phyloP scores from a whole-genome alignment of 768 basidiomycete species.

The Trametes sanguinea region DNA sequence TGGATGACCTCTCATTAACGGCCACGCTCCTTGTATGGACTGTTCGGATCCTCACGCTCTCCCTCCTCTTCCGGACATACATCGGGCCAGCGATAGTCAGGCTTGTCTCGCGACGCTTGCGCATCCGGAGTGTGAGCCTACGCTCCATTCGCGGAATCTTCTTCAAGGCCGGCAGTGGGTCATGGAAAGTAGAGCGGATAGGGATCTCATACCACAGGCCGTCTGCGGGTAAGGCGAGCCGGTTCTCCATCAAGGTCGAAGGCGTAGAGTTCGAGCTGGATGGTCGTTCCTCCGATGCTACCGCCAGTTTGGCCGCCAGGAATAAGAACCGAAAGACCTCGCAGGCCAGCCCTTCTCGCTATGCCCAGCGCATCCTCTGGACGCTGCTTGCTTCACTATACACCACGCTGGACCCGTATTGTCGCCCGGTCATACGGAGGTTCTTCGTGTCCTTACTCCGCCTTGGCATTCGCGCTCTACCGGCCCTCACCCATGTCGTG shows the following conservation, averaged over 20 bases:
- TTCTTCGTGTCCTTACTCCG: conserved; percentile 57
- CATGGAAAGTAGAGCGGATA: conserved; percentile 69
- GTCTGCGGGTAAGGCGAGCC: conserved; percentile 49
- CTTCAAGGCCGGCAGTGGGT: conserved; percentile 54
- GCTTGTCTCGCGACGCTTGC: conserved; percentile 57
- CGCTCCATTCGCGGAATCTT: conserved; percentile 79
- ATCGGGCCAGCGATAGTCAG: conserved; percentile 65
- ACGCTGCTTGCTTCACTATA: conserved; percentile 36
- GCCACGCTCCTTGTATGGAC: conserved; percentile 50
- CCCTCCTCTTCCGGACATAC: conserved; percentile 63
- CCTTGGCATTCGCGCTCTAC: conserved; percentile 62
- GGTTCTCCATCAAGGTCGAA: conserved; percentile 64
- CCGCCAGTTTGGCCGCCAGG: neutral
- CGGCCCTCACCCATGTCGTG: conserved; percentile 65
- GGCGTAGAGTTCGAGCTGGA: conserved; percentile 57
- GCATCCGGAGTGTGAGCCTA: conserved; percentile 71
- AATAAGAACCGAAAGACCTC: neutral
- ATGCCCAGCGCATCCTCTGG: conserved; percentile 36
- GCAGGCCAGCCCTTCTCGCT: conserved; percentile 32
- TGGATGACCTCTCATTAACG: conserved; percentile 30
- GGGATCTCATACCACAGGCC: conserved; percentile 57
- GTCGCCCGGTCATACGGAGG: conserved; percentile 63
- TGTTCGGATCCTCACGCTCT: conserved; percentile 52
- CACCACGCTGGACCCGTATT: conserved; percentile 52
- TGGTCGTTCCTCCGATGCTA: neutral